Base-by-base conservation (phyloP, 2,329 filamentous ascomycete genomes). In the Leptographium wingfieldii region DNA sequence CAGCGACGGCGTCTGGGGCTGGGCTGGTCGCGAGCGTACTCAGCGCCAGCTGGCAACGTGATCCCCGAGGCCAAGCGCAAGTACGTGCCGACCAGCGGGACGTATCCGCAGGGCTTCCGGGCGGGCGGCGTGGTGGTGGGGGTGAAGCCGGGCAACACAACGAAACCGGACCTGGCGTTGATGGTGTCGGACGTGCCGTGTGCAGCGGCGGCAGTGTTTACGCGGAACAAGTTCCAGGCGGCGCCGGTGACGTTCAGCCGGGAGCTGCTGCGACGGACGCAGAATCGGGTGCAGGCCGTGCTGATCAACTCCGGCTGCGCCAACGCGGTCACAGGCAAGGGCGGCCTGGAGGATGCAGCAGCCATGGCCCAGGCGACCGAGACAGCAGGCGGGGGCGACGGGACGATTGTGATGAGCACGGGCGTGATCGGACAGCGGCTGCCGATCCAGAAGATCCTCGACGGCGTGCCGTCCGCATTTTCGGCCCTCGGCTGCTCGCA, bases 171-270 rank as follows among this genome's bases (percentile, higher is more conserved):
- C 71, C 81, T 99, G 56, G 90, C 92, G 43, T 80, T 99, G 65
- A 81, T 99, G 64, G 85, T 87, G 22, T 97, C 94, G 7, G 90
- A 96, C 68, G 80, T 80, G 58, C 90, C 92, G 59, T 96, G 91
- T 72, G 81, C 89, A 7, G 92, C 87, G 11, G 90, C 92, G 0
- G 94, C 91, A 7, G 92, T 97, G 54, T 96, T 97, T 76, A 99
- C 94, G 59, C 95, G 91, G 73, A 99, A 99, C 77, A 92, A 92
- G 73, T 99, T 99, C 76, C 92, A 96, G 74, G 94, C 94, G 22
- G 94, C 94, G 12, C 94, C 94, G 5, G 92, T 99, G 53, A 90
- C 89, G 35, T 88, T 95, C 63, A 92, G 88, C 72, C 80, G 85
- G 64, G 79, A 86, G 60, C 82, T 92, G 62, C 75, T 96, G 43